Conservation (phyloP, 768 basidiomycete species). For the Lactarius sanguifluus region DNA sequence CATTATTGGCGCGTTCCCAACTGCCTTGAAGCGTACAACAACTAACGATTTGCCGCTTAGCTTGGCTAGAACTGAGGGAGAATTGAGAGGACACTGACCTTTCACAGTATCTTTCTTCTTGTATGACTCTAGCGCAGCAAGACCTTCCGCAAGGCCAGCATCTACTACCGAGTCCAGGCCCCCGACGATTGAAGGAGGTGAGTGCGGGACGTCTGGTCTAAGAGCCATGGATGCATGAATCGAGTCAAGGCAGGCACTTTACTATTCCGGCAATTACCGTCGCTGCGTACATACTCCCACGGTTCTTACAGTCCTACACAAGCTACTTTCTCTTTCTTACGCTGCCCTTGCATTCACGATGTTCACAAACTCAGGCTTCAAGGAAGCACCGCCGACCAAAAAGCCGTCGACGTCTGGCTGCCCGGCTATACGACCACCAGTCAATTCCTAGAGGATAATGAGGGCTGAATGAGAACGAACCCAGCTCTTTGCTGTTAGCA, state of each 20-base stretch:
- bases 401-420: slow-evolving; percentile 93
- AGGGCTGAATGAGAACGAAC: slow-evolving; percentile 47
- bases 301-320: neutral
- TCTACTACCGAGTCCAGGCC: slow-evolving; percentile 11
- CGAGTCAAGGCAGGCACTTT: neutral
- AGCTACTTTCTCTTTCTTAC: neutral
- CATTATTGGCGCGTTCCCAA: slow-evolving; percentile 98
- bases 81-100: slow-evolving; percentile 44
- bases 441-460: slow-evolving; percentile 7
- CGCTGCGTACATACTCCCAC: neutral
- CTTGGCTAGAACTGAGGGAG: neutral
- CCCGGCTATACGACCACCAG: slow-evolving; percentile 45
- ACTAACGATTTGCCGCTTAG: slow-evolving; percentile 47
- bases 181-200: slow-evolving; percentile 6
- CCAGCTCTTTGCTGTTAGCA: slow-evolving; percentile 83
- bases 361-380: slow-evolving; percentile 95
- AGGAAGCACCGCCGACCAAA: slow-evolving; percentile 95
- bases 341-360: slow-evolving; percentile 73
- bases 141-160: slow-evolving; percentile 44
- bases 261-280: slow-evolving; percentile 41
- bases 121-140: slow-evolving; percentile 79
- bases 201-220: slow-evolving; percentile 24
- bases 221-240: slow-evolving; percentile 20
- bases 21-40: slow-evolving; percentile 95
- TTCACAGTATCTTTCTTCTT: slow-evolving; percentile 83